Evolutionary conservation across 495 filamentous ascomycete genomes (phyloP).

Genomic region (Cercophora sp.): DNA sequence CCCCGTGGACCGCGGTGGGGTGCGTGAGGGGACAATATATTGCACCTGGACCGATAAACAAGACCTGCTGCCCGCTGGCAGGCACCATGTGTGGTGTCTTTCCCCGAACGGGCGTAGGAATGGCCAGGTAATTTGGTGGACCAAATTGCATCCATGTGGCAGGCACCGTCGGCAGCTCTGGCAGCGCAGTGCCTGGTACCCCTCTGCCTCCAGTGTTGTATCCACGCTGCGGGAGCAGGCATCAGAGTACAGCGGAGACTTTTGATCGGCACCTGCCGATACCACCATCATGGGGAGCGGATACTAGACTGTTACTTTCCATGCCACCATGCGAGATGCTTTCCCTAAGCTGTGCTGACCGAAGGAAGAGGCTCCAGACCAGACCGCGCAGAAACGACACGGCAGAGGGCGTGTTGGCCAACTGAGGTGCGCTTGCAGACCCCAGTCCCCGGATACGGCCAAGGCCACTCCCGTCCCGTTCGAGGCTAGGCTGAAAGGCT

Average conservation of each 20-base stretch:
- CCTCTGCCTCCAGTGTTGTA: slow-evolving; percentile 15
- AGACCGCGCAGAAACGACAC: slow-evolving; percentile 18
- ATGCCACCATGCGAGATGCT: no score
- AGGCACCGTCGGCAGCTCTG: slow-evolving; percentile 14
- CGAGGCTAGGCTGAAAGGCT: slow-evolving; percentile 24
- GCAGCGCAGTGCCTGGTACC: slow-evolving; percentile 5
- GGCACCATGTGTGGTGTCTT: slow-evolving; percentile 6
- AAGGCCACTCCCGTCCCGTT: slow-evolving; percentile 17
- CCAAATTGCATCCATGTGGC: slow-evolving; percentile 23
- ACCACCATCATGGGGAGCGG: slow-evolving; percentile 10
- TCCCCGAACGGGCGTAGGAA: slow-evolving; percentile 8
- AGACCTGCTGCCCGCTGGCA: slow-evolving; percentile 9
- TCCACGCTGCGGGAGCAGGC: slow-evolving; percentile 14
- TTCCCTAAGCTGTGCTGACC: no score
- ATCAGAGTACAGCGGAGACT: slow-evolving; percentile 25
- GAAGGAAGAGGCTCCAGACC: no score
- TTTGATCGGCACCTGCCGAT: slow-evolving; percentile 30
- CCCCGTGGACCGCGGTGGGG: slow-evolving; percentile 25
- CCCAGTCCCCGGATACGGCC: slow-evolving; percentile 25
- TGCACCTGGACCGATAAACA: slow-evolving; percentile 26
- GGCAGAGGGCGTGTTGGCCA: slow-evolving; percentile 11
- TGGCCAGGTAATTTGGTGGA: slow-evolving; percentile 20
- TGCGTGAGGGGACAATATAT: slow-evolving; percentile 25
- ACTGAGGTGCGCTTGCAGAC: slow-evolving; percentile 3
- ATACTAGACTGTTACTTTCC: slow-evolving; percentile 8